Conservation (phyloP, 1,284 basidiomycete species). For the Dichomitus squalens region DNA sequence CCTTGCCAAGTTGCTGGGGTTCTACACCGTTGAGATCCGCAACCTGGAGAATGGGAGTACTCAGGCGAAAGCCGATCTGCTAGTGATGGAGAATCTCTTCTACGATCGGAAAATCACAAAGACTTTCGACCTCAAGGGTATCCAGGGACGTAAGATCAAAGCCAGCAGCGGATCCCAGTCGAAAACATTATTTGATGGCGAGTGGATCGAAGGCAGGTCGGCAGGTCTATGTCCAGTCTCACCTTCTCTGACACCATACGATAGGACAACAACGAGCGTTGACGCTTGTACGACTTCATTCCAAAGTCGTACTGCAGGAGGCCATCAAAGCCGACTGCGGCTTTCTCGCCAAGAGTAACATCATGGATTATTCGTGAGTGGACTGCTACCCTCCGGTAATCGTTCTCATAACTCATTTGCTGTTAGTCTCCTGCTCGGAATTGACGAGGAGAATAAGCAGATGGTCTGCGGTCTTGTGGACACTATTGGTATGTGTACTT, state of each 20-base stretch:
- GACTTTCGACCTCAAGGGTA: conserved; percentile 81
- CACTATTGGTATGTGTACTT: conserved; percentile 59
- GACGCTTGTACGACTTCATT: conserved; percentile 69
- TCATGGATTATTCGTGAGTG: conserved; percentile 81
- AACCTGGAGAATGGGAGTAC: conserved; percentile 70
- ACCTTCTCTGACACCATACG: background rate
- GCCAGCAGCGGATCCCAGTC: conserved; percentile 39
- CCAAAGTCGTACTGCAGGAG: conserved; percentile 67
- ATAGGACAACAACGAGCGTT: conserved; percentile 64
- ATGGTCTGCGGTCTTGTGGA: conserved; percentile 79
- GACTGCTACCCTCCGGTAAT: background rate
- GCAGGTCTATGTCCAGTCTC: too few relatives aligned
- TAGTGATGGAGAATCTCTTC: conserved; percentile 85
- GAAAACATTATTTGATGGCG: conserved; percentile 74
- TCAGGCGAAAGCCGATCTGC: conserved; percentile 68
- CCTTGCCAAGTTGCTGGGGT: conserved; percentile 76
- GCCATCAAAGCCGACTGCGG: conserved; percentile 71
- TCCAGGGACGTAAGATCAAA: conserved; percentile 71
- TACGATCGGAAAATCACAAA: conserved; percentile 65
- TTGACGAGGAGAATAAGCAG: conserved; percentile 64
- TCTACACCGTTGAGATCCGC: conserved; percentile 75
- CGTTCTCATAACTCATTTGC: background rate
- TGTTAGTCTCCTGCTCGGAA: conserved; percentile 60
- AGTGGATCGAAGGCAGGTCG: conserved; percentile 74
- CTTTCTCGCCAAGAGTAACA: conserved; percentile 72